Evolutionary conservation across 345 rosid genomes (phyloP), one percentile per base, ranked within the genome.

Genomic region (Turnera subulata): DNA sequence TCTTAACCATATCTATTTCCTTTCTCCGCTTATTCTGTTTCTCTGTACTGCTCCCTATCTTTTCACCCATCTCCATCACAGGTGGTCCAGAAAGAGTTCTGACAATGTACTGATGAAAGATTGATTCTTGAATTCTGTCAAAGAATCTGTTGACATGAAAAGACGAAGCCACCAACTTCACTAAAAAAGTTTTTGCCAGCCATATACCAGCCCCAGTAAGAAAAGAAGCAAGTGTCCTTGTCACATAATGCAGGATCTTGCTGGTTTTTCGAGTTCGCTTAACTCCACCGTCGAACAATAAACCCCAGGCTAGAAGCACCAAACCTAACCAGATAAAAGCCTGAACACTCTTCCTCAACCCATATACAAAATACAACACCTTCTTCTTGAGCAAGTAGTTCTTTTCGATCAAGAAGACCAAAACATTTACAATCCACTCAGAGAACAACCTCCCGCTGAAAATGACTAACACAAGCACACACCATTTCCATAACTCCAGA

Each of bases 341-440:
- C 72, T 84, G 92, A 55, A 81, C 85, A 39, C 82, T 88, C 75
- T 84, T 77, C 78, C 84, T 91, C 73, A 91, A 77, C 15, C 98
- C 98, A 58, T 88, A 84, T 48, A 91, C 98, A 62, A 91, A 91
- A 54, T 91, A 91, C 46, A 91, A 81, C 7, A 88, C 96, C 53
- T 86, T 91, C 68, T 81, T 91, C 59, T 64, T 63, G 1, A 91
- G 75, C 37, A 91, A 75, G 58, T 80, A 91, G 75, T 84, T 88
- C 51, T 49, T 75, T 73, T 88, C 98, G 12, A 88, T 91, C 68
- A 91, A 32, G 73, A 85, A 91, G 40, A 91, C 92, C 26, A 74
- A 63, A 0, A 91, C 47, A 62, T 69, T 84, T 88, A 88, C 80
- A 60, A 91, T 47, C 95, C 92, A 78, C n/a, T 73, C 76, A 23